Base-by-base conservation (phyloP, 1,284 basidiomycete species). In the Wallemia mellicola region DNA sequence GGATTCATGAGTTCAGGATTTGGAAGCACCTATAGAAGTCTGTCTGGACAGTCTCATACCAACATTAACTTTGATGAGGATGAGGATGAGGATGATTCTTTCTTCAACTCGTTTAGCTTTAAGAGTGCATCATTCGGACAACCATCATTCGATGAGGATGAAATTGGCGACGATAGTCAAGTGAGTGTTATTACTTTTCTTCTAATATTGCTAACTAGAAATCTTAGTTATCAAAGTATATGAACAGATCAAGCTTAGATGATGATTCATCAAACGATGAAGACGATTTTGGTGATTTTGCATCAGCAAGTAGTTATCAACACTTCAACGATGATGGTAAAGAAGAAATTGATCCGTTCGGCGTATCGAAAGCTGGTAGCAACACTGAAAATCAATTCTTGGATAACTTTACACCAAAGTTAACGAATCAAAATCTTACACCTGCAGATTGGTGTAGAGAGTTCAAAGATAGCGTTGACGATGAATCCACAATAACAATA, bases 241-340 rank as follows among this genome's bases (percentile, higher is more conserved):
- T 77, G 1, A 80, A 81, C 63, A 79, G 80, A 54, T n/a, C n/a
- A n/a, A n/a, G n/a, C n/a, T n/a, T n/a, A n/a, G n/a, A n/a, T n/a
- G n/a, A n/a, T n/a, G n/a, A n/a, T n/a, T n/a, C n/a, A n/a, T n/a
- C n/a, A n/a, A n/a, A n/a, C n/a, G 74, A 73, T 25, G 81, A 80
- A 65, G 79, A 78, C 27, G 82, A 83, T 64, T 84, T 86, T 67
- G 81, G 81, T 11, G 83, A 84, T 62, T 86, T n/a, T n/a, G n/a
- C n/a, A n/a, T n/a, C n/a, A n/a, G n/a, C n/a, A n/a, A n/a, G n/a
- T n/a, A n/a, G n/a, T n/a, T n/a, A n/a, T n/a, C n/a, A n/a, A n/a
- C n/a, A n/a, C n/a, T n/a, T 86, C n/a, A 22, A 11, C 9, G 9
- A 15, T 3, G 38, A n/a, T n/a, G 38, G 38, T 48, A 22, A 3